Conservation (phyloP, 768 basidiomycete genomes). For the Trametes maxima region DNA sequence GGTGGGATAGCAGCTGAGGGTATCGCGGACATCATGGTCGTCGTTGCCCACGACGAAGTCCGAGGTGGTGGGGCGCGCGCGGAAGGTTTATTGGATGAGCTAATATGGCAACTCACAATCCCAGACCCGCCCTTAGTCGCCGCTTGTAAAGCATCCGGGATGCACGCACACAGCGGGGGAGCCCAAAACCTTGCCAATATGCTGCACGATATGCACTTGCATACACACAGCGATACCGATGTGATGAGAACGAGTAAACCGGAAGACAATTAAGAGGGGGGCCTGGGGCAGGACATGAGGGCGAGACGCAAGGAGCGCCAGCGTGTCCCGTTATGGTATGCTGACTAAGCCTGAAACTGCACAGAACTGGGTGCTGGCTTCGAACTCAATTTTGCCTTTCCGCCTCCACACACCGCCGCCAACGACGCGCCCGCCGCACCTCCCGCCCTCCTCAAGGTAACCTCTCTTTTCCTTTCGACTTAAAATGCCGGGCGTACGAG, state of each 20-base stretch:
- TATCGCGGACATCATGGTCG: conserved; percentile 11
- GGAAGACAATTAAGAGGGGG: neutral
- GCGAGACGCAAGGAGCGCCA: neutral
- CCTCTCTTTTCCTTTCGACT: conserved; percentile 20
- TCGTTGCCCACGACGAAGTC: conserved; percentile 17
- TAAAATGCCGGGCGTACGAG: conserved; percentile 83
- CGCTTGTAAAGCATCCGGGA: neutral
- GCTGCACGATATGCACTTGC: neutral
- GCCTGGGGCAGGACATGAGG: neutral
- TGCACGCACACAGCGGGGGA: neutral
- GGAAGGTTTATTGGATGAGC: neutral
- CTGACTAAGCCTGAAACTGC: conserved; percentile 48
- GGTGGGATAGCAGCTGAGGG: neutral
- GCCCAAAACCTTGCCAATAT: neutral
- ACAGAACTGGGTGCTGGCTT: conserved; percentile 40
- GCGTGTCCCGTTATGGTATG: conserved; percentile 9
- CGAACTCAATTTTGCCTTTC: conserved; percentile 36
- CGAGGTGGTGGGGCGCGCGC: conserved; percentile 16
- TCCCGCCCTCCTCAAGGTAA: conserved; percentile 51
- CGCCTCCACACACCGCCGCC: conserved; percentile 45
- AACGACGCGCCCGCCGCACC: conserved; percentile 52
- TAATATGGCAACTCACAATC: conserved; percentile 7
- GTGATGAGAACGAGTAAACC: neutral
- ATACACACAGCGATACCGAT: neutral
- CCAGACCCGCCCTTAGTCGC: conserved; percentile 5